Conservation (phyloP, 177 flowering plant species). For the Vitis hybrid region DNA sequence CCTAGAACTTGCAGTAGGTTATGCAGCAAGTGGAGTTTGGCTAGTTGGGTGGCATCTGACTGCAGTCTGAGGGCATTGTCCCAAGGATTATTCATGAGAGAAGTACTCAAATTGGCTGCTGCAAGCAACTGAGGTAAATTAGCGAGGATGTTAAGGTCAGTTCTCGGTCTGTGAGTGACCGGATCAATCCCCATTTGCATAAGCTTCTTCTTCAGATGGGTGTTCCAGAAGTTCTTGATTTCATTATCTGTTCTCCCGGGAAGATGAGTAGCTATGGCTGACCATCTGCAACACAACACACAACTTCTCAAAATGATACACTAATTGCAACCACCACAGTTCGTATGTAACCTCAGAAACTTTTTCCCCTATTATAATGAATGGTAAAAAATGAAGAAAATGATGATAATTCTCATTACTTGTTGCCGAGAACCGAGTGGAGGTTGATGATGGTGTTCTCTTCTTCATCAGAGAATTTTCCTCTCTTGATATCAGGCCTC, state of each 20-base stretch:
- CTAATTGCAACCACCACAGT: too few relatives aligned
- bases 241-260: conserved; percentile 45
- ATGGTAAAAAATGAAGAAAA: background rate
- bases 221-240: conserved; percentile 46
- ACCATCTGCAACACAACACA: conserved; percentile 26
- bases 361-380: background rate
- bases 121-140: conserved; percentile 31
- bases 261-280: conserved; percentile 34
- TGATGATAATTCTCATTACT: conserved; percentile 15
- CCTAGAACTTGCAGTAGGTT: conserved; percentile 25
- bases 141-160: conserved; percentile 22
- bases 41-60: conserved; percentile 28
- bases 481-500: conserved; percentile 35
- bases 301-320: too few relatives aligned
- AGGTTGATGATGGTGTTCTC: conserved; percentile 28
- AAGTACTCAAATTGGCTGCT: conserved; percentile 8
- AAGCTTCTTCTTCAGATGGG: conserved; percentile 41
- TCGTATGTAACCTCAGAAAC: background rate
- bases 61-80: conserved; percentile 19
- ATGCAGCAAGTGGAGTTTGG: conserved; percentile 29
- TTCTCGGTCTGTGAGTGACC: conserved; percentile 37
- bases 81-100: conserved; percentile 15
- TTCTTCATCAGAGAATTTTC: conserved; percentile 31
- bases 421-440: conserved; percentile 34
- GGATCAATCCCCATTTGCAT: conserved; percentile 45